A percentile compares a stretch with the other conserved stretches of the same genome.
Conservation (phyloP, 1,284 basidiomycete species). For the Cystobasidiaceae sp. region DNA sequence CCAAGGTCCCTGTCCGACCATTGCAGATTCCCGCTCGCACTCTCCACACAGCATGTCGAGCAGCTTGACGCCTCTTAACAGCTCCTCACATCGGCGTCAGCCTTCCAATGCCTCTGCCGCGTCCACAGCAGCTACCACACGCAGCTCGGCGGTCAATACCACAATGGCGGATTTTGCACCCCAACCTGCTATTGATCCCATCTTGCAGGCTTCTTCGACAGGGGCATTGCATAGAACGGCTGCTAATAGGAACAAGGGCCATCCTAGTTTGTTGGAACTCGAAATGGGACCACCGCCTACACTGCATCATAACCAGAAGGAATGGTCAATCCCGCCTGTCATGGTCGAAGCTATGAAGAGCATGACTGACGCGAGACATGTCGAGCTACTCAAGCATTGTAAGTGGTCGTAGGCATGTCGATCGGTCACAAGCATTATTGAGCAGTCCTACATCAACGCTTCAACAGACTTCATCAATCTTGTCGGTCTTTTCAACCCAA, state of each 20-base stretch:
- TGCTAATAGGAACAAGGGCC: constrained; percentile 5
- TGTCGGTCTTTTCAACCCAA: constrained; percentile 11
- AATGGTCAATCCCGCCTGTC: constrained; percentile 13
- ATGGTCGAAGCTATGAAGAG: constrained; percentile 14
- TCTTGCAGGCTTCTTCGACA: constrained; percentile 13
- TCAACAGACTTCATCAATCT: constrained; percentile 22
- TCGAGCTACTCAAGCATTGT: constrained; percentile 27
- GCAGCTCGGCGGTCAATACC: not conserved
- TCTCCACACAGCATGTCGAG: not conserved
- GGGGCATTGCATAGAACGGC: constrained; percentile 9
- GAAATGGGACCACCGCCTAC: constrained; percentile 23
- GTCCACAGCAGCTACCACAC: not conserved
- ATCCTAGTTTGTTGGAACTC: constrained; percentile 11
- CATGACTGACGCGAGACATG: constrained; percentile 22
- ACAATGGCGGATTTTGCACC: constrained; percentile 22
- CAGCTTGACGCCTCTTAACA: not conserved
- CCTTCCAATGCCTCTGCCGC: not conserved
- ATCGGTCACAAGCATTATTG: not conserved
- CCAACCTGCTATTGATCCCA: constrained; percentile 29
- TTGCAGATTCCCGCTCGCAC: not conserved
- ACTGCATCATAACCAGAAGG: constrained; percentile 12
- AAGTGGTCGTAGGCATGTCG: not conserved
- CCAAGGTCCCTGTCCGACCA: not conserved
- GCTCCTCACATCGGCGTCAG: not conserved
- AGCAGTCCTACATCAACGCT: not conserved